These are phyloP conservation scores for Cryptococcus deneoformans DNA, from an alignment of 1,284 basidiomycete genomes.

Conservation along the genomic window DNA sequence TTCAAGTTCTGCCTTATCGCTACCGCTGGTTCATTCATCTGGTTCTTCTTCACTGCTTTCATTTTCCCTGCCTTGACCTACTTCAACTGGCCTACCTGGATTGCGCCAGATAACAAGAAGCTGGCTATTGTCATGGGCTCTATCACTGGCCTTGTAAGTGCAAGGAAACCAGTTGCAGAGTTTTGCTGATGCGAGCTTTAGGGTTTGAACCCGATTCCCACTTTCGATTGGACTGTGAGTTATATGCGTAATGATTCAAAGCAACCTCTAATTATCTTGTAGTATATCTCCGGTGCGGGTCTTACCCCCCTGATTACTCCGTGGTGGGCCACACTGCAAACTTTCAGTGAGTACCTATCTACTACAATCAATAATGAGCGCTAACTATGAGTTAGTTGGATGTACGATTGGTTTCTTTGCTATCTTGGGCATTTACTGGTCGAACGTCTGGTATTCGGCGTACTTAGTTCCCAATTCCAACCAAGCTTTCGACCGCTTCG, in stretches of 20 bases:
- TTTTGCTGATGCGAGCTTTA: too few relatives aligned
- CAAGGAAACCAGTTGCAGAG: too few relatives aligned
- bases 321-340: not conserved
- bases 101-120: constrained; percentile 46
- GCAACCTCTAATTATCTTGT: not conserved
- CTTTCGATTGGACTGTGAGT: constrained; percentile 27
- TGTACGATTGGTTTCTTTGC: constrained; percentile 8
- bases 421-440: constrained; percentile 10
- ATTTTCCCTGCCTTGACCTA: constrained; percentile 33
- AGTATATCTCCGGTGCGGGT: constrained; percentile 12
- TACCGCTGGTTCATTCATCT: constrained; percentile 10
- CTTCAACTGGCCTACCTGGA: constrained; percentile 61
- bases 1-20: constrained; percentile 16
- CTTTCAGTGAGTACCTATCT: constrained; percentile 56
- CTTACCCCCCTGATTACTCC: constrained; percentile 17
- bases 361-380: not conserved
- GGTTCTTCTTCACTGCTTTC: constrained; percentile 20
- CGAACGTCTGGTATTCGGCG: constrained; percentile 9
- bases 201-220: too few relatives aligned
- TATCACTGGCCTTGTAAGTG: constrained; percentile 25
- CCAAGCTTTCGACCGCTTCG: constrained; percentile 14
- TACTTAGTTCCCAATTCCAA: constrained; percentile 15
- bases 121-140: constrained; percentile 21
- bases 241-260: not conserved
- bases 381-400: constrained; percentile 1